Base-by-base conservation (phyloP, 345 rosid genomes). In the Toxicodendron radicans region DNA sequence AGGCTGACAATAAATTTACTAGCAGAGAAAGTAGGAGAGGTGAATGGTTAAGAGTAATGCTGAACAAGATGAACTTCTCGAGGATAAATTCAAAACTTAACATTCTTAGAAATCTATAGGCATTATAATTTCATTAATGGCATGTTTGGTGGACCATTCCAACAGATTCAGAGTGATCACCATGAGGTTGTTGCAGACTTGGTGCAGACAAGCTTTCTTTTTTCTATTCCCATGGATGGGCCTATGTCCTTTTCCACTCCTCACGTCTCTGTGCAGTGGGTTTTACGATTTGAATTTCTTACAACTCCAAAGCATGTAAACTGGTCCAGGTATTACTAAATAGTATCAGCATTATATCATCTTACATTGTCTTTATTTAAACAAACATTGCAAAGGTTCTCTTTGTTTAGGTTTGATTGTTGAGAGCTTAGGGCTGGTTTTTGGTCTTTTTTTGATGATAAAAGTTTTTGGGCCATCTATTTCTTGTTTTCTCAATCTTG, bases 221-320 rank as follows among this genome's bases (percentile, higher is more conserved):
- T 95, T 78, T 90, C 97, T 41, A 80, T 95, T 82, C 99, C 97
- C n/a, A 85, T 85, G 81, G 98, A 95, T 77, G 99, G 98, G 35
- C 97, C 98, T 13, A 93, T 91, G 99, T 93, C 99, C 59, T 95
- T 95, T 83, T 83, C 93, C 51, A 90, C 99, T 58, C 84, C 85
- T 14, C 89, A 80, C 69, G 88, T 95, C 78, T 90, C 92, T 30
- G 95, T 91, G 75, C 89, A 90, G 69, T 95, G 99, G 99, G 90
- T 83, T 79, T 83, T 95, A 21, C 87, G 97, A 73, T 95, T 95
- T 82, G 99, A 95, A 86, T 95, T 95, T 75, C 83, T 84, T 76
- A 90, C 88, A 63, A 90, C 95, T 11, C 97, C 97, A 10, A 93
- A 86, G 81, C 80, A 89, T 66, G 86, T 95, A 52, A 90, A 89